Evolutionary conservation across 805 yeast genomes (phyloP), one percentile per base, ranked within the genome.

Genomic region (Yamadazyma scolyti): DNA sequence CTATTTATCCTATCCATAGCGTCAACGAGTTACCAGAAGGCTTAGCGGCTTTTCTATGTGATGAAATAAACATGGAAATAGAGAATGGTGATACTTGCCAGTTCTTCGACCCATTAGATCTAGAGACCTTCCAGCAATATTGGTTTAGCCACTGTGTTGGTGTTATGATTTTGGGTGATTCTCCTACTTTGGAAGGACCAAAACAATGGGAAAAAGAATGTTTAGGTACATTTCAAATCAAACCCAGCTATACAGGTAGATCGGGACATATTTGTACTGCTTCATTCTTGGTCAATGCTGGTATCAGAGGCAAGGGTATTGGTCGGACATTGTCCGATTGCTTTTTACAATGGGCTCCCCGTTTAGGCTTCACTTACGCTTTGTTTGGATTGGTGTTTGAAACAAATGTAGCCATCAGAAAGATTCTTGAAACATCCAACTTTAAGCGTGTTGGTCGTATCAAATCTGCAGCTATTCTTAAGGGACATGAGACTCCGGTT

Each of bases 141-240:
- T 90, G 98, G 98, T 88, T 93, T 52, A 80, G 86, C 2, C 71
- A 83, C 4, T 82, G 85, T 56, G 86, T 84, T 1, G 95, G 86
- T 18, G 75, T 75, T 13, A 79, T 69, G 86, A 79, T 63, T 36
- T 63, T 87, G n/a, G 97, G 97, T 3, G 93, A 84, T 49, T 48
- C 65, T 0, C 64, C 75, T 0, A 42, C 53, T 5, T 54, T 73
- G 11, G 69, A 65, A 31, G 65, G 69, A 8, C 52, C 68, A 21
- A 73, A 81, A 30, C 87, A 82, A 50, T 89, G 97, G 96, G 94
- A 88, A 38, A 86, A 84, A 46, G 89, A 82, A 51, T 90, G 97
- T 52, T 65, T 93, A 27, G 98, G 97, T 1, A 74, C 89, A 2
- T 88, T 90, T 50, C 79, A 73, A 52, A 71, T 90, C 39, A 82